These are phyloP conservation scores for Wallacemonas collosoma DNA, from an alignment of 208 protist species.

Conservation along the genomic window DNA sequence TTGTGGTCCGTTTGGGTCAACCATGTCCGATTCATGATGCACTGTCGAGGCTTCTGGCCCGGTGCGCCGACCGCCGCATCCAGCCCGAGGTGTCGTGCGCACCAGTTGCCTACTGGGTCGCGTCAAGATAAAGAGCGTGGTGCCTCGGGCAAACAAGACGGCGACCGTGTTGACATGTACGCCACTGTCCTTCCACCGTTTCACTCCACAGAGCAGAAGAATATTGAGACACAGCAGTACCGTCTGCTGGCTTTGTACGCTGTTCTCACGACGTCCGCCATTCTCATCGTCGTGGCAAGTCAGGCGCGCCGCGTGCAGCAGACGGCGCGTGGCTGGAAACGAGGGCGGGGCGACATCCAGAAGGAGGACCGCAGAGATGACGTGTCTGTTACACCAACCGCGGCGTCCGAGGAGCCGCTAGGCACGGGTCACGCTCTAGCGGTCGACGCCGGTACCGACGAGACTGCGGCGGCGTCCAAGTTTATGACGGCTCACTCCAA, in stretches of 20 bases:
- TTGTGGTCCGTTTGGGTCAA: constrained; percentile 48
- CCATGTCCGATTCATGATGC: constrained; percentile 34
- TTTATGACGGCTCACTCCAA: constrained; percentile 10
- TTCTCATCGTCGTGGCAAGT: background rate
- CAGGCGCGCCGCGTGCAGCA: background rate
- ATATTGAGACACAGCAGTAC: background rate
- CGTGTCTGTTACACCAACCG: no score
- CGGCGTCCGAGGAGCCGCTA: no score
- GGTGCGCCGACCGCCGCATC: background rate
- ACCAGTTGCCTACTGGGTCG: background rate
- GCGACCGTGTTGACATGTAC: background rate
- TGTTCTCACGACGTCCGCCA: constrained; percentile 1
- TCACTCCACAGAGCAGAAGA: background rate
- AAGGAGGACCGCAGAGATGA: no score
- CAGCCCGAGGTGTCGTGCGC: background rate
- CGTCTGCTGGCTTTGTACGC: constrained; percentile 6
- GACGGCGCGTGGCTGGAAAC: background rate
- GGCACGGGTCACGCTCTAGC: no score
- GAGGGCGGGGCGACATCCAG: background rate
- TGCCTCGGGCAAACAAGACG: no score
- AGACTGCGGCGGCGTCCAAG: background rate
- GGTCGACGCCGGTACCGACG: no score
- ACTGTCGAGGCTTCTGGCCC: constrained; percentile 23
- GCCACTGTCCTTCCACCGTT: constrained; percentile 3
- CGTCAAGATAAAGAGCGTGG: background rate